Percentiles rank a stretch among this genome's conserved stretches.
Conservation (phyloP, 352 stramenopile species). For the Phytopythium ostracodes region DNA sequence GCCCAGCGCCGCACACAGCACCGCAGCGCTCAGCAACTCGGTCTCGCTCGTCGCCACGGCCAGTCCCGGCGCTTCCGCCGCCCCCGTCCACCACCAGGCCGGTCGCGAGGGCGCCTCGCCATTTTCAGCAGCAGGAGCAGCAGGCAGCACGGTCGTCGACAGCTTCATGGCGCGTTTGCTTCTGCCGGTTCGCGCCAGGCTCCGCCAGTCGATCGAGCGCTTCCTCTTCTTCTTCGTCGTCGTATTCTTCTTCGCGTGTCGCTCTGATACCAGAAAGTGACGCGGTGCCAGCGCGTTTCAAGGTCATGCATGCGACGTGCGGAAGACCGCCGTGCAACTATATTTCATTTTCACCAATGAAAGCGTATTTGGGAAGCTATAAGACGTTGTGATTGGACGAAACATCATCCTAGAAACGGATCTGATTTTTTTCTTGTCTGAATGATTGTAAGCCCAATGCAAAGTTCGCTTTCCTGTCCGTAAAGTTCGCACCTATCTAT, state of each 20-base stretch:
- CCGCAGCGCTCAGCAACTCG: slow-evolving; percentile 62
- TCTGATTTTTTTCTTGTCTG: not conserved
- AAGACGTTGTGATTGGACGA: not conserved
- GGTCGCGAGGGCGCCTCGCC: not conserved
- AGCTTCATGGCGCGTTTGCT: slow-evolving; percentile 1
- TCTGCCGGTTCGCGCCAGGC: not conserved
- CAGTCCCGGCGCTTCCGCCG: slow-evolving; percentile 4
- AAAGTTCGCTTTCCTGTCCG: not conserved
- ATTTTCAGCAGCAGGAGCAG: not conserved
- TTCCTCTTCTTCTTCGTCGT: not conserved
- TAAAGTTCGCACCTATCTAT: not conserved
- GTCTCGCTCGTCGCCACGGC: slow-evolving; percentile 40
- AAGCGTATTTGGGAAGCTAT: not conserved
- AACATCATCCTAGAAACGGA: not conserved
- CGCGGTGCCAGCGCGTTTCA: not conserved
- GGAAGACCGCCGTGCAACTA: not conserved
- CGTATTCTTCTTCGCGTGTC: not conserved
- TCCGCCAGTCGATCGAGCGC: not conserved
- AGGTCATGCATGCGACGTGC: not conserved
- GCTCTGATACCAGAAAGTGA: not conserved
- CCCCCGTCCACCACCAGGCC: slow-evolving; percentile 29
- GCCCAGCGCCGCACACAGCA: slow-evolving; percentile 59
- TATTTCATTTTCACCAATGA: not conserved
- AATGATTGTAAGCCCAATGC: not conserved
- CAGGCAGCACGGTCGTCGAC: not conserved